Conservation (phyloP, 2,329 filamentous ascomycete species). For the Trichoderma arundinaceum region DNA sequence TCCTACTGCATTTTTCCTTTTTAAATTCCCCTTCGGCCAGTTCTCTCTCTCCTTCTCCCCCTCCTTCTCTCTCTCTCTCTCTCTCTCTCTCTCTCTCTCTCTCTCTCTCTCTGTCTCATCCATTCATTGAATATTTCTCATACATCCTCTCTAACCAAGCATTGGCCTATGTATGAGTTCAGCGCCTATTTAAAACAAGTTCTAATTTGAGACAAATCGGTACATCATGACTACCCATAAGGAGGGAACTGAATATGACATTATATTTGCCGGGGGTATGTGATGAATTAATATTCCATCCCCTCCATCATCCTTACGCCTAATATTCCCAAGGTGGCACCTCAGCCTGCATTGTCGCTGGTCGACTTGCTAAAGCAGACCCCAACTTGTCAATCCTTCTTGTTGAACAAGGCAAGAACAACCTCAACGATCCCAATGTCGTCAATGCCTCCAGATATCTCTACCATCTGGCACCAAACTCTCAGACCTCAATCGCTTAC, state of each 20-base stretch:
- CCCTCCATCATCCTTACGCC: not conserved
- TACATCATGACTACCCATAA: slow-evolving; percentile 32
- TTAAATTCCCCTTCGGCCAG: not conserved
- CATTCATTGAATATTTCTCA: not conserved
- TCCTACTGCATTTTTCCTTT: not conserved
- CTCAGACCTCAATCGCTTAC: slow-evolving; percentile 37
- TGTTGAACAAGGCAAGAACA: slow-evolving; percentile 41
- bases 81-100: no score
- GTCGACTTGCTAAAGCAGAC: slow-evolving; percentile 38
- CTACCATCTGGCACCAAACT: slow-evolving; percentile 35
- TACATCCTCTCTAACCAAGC: not conserved
- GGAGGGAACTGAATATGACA: slow-evolving; percentile 34
- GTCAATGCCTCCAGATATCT: slow-evolving; percentile 37
- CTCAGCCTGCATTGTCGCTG: slow-evolving; percentile 39
- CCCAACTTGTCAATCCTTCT: slow-evolving; percentile 39
- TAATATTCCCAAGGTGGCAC: slow-evolving; percentile 35
- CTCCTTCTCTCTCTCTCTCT: not conserved
- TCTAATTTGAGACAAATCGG: no score
- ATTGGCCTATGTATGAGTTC: not conserved
- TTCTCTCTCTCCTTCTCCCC: no score
- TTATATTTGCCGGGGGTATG: slow-evolving; percentile 37
- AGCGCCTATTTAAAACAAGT: no score
- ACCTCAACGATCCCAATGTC: slow-evolving; percentile 38
- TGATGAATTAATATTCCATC: not conserved
- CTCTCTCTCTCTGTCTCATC: not conserved